phyloP scores from a whole-genome alignment of 257 asterid species.

The Verbascum thapsus region DNA sequence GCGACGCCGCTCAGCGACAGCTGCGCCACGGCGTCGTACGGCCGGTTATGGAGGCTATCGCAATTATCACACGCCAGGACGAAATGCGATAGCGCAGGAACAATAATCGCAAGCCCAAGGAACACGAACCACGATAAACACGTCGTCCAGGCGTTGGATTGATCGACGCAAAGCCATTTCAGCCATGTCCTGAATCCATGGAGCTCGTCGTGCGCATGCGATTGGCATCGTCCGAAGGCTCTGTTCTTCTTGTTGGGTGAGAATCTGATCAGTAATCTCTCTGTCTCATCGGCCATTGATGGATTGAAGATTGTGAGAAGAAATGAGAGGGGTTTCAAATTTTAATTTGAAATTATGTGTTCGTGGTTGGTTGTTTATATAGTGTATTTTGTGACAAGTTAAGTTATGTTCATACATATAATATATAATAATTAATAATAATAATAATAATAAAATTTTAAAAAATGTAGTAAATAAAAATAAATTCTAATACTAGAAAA shows the following conservation, averaged over 20 bases:
- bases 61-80: conserved; percentile 65
- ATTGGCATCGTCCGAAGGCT: conserved; percentile 41
- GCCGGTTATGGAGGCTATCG: conserved; percentile 67
- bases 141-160: conserved; percentile 59
- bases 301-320: too few relatives aligned
- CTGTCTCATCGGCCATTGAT: conserved; percentile 47
- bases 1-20: conserved; percentile 77
- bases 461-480: too few relatives aligned
- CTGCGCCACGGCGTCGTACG: conserved; percentile 83
- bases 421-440: too few relatives aligned
- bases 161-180: conserved; percentile 90
- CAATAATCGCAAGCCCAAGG: conserved; percentile 51
- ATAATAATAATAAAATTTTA: too few relatives aligned
- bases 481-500: too few relatives aligned
- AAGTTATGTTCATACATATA: too few relatives aligned
- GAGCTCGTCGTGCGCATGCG: conserved; percentile 77
- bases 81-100: conserved; percentile 81
- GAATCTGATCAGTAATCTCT: conserved; percentile 18
- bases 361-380: too few relatives aligned
- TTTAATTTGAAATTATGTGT: too few relatives aligned
- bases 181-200: conserved; percentile 68
- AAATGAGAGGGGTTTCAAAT: too few relatives aligned
- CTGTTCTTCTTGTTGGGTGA: conserved; percentile 25
- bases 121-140: conserved; percentile 76
- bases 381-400: too few relatives aligned